These are phyloP conservation scores for Colletotrichum orchidophilum DNA, from an alignment of 2,329 filamentous ascomycete genomes.

Conservation along the genomic window DNA sequence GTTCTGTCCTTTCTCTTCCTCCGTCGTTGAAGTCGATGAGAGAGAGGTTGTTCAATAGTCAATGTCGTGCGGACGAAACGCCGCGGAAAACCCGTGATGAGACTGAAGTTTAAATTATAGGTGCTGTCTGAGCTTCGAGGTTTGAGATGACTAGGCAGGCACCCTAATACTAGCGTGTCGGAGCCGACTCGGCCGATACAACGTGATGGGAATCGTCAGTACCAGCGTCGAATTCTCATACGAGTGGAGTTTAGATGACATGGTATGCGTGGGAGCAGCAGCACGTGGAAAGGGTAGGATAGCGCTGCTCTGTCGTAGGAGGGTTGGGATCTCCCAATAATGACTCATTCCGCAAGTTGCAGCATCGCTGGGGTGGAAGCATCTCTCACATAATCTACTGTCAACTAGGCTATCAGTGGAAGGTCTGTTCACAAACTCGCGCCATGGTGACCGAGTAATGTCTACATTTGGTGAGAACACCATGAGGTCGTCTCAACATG, in stretches of 20 bases:
- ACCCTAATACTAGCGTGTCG: background rate
- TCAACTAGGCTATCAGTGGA: background rate
- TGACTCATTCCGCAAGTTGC: background rate
- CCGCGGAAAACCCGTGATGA: background rate
- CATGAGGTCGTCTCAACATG: background rate
- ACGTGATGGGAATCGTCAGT: background rate
- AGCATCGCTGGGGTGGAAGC: background rate
- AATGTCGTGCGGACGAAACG: background rate
- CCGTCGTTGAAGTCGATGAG: background rate
- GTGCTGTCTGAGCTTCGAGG: conserved; percentile 21
- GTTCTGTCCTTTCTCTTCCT: background rate
- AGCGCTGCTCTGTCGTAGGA: background rate
- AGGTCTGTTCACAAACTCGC: background rate
- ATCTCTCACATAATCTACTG: too few relatives aligned
- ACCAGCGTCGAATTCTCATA: background rate
- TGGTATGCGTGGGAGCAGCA: background rate
- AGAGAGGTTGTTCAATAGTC: background rate
- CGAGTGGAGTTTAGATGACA: background rate
- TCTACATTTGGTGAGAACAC: too few relatives aligned
- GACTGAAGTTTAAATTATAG: background rate
- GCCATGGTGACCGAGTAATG: background rate
- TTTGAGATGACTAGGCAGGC: conserved; percentile 12
- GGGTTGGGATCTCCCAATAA: background rate
- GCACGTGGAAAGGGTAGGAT: conserved; percentile 1
- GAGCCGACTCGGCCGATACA: conserved; percentile 24